A percentile compares a stretch with the other conserved stretches of the same genome.
These are phyloP conservation scores for Colletotrichum zoysiae DNA, from an alignment of 2,329 filamentous ascomycete species.

Conservation along the genomic window DNA sequence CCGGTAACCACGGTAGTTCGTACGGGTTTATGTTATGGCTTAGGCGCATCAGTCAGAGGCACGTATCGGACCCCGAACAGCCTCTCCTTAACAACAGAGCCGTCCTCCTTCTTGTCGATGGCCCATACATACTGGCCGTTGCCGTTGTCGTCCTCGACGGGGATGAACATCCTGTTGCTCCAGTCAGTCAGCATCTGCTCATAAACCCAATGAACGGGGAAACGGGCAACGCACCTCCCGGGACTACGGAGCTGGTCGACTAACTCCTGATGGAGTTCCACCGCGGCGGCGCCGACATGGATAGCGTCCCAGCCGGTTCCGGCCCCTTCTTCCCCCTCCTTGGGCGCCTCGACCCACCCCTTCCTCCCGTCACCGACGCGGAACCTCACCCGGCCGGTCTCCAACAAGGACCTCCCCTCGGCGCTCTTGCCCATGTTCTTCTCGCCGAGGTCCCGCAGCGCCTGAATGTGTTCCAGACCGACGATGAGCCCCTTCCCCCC, in stretches of 20 bases:
- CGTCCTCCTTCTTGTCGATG: constrained; percentile 78
- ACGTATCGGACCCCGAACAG: constrained; percentile 82
- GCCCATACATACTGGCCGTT: constrained; percentile 77
- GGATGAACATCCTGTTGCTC: constrained; percentile 77
- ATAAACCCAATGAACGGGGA: constrained; percentile 41
- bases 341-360: constrained; percentile 66
- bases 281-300: constrained; percentile 91
- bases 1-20: no score
- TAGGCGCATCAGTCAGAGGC: constrained; percentile 78
- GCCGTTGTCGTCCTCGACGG: constrained; percentile 68
- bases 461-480: constrained; percentile 80
- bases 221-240: constrained; percentile 66
- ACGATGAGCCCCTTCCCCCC: constrained; percentile 68
- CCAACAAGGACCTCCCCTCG: constrained; percentile 71
- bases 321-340: constrained; percentile 60
- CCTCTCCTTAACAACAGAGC: constrained; percentile 70
- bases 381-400: constrained; percentile 75
- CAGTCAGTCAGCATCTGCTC: constrained; percentile 41
- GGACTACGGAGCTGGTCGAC: constrained; percentile 83
- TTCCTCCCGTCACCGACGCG: constrained; percentile 80
- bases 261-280: constrained; percentile 76
- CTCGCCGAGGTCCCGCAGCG: constrained; percentile 72
- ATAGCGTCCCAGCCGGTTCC: constrained; percentile 86
- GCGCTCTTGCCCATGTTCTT: constrained; percentile 74
- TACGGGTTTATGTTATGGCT: constrained; percentile 24